Conservation (phyloP, 352 stramenopile genomes). For the Sclerospora graminicola region DNA sequence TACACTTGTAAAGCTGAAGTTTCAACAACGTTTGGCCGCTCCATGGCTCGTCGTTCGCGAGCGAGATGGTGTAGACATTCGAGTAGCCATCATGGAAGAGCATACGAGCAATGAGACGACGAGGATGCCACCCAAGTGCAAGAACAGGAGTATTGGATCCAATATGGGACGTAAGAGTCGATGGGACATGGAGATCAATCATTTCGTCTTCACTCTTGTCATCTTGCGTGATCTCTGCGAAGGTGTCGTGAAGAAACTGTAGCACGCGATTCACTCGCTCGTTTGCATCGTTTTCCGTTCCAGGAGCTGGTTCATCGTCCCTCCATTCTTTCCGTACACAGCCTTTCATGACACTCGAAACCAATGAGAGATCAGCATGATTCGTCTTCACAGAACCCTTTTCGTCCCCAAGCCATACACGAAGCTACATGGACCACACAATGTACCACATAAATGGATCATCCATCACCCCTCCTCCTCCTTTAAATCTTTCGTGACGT, state of each 20-base stretch:
- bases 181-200: too few species aligned
- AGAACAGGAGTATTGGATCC: conserved; percentile 15
- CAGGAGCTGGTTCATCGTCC: too few species aligned
- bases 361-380: conserved; percentile 11
- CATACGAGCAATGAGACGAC: conserved; percentile 6
- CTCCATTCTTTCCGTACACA: conserved; percentile 28
- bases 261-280: too few species aligned
- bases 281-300: too few species aligned
- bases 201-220: too few species aligned
- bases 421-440: conserved; percentile 24
- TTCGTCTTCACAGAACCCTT: background rate
- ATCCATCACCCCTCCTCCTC: too few species aligned
- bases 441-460: conserved; percentile 1
- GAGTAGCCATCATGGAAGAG: conserved; percentile 20
- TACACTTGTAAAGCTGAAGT: conserved; percentile 18
- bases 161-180: conserved; percentile 14
- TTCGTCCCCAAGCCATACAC: conserved; percentile 25
- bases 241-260: too few species aligned
- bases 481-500: too few species aligned
- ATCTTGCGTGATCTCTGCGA: too few species aligned
- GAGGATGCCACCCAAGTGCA: conserved; percentile 15
- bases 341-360: conserved; percentile 38
- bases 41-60: conserved; percentile 8
- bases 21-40: conserved; percentile 11
- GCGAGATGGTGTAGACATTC: conserved; percentile 22